phyloP scores from a whole-genome alignment of 2,329 filamentous ascomycete genomes.

The Venturia pyrina region DNA sequence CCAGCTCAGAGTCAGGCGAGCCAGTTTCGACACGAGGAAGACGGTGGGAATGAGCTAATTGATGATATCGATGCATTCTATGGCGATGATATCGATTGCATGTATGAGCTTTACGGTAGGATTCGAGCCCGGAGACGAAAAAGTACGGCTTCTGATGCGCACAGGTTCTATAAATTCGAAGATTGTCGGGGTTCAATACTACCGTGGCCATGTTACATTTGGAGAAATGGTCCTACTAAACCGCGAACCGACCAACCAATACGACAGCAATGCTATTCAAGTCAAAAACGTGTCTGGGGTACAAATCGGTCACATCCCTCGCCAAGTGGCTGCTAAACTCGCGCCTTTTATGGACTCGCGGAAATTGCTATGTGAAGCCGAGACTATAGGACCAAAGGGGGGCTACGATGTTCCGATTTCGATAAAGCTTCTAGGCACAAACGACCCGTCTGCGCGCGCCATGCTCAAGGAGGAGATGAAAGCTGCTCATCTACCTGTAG shows the following conservation, averaged over 20 bases:
- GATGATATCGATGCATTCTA: conserved; percentile 3
- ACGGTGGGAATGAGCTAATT: conserved; percentile 8
- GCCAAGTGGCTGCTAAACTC: conserved; percentile 57
- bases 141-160: background rate
- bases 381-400: conserved; percentile 56
- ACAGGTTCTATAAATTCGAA: conserved; percentile 26
- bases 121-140: background rate
- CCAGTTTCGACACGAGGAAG: conserved; percentile 7
- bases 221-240: conserved; percentile 25
- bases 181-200: conserved; percentile 46
- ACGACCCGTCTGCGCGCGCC: conserved; percentile 31
- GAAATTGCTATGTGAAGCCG: conserved; percentile 54
- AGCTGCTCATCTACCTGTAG: conserved; percentile 49
- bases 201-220: conserved; percentile 25
- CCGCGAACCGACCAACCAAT: conserved; percentile 58
- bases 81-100: background rate
- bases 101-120: conserved; percentile 7
- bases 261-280: conserved; percentile 67
- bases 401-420: conserved; percentile 62
- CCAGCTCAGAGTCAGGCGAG: conserved; percentile 5
- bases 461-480: conserved; percentile 47
- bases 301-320: conserved; percentile 69
- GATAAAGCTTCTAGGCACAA: conserved; percentile 60
- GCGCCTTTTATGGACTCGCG: conserved; percentile 51
- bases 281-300: conserved; percentile 64